phyloP scores from a whole-genome alignment of 192 early-diverging fungal genomes.

The Backusella parvicylindrica region DNA sequence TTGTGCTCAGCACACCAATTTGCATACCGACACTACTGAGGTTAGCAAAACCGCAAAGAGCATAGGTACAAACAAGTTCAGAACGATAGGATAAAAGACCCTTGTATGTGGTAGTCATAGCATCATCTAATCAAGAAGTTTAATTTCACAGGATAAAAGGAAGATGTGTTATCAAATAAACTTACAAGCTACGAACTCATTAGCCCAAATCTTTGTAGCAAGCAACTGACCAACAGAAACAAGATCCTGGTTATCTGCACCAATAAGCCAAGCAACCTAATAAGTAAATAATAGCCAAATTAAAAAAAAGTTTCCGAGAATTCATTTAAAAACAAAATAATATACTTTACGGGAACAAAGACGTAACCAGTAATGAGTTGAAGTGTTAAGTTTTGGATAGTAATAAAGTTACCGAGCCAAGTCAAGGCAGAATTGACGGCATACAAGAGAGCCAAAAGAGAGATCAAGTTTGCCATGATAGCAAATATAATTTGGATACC shows the following conservation, averaged over 20 bases:
- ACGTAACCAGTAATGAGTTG: constrained; percentile 71
- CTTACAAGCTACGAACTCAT: constrained; percentile 84
- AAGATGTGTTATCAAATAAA: constrained; percentile 3
- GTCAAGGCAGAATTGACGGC: constrained; percentile 66
- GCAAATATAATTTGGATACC: constrained; percentile 75
- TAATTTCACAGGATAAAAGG: background rate
- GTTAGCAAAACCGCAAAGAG: constrained; percentile 87
- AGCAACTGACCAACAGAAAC: constrained; percentile 61
- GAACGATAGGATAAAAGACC: constrained; percentile 46
- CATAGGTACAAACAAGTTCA: constrained; percentile 62
- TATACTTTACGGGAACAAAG: constrained; percentile 62
- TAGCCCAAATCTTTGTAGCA: constrained; percentile 74
- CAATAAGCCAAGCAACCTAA: constrained; percentile 57
- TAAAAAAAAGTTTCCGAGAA: background rate
- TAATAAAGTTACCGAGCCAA: constrained; percentile 66
- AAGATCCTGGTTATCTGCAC: constrained; percentile 37
- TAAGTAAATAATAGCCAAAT: background rate
- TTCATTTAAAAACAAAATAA: background rate
- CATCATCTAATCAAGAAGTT: background rate
- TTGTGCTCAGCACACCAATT: constrained; percentile 68
- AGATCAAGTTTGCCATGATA: constrained; percentile 73
- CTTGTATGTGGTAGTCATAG: constrained; percentile 20
- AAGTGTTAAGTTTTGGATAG: constrained; percentile 55
- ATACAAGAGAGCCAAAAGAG: constrained; percentile 69
- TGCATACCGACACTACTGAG: constrained; percentile 80